phyloP scores from a whole-genome alignment of 495 filamentous ascomycete species.

The Aspergillus biplanus region DNA sequence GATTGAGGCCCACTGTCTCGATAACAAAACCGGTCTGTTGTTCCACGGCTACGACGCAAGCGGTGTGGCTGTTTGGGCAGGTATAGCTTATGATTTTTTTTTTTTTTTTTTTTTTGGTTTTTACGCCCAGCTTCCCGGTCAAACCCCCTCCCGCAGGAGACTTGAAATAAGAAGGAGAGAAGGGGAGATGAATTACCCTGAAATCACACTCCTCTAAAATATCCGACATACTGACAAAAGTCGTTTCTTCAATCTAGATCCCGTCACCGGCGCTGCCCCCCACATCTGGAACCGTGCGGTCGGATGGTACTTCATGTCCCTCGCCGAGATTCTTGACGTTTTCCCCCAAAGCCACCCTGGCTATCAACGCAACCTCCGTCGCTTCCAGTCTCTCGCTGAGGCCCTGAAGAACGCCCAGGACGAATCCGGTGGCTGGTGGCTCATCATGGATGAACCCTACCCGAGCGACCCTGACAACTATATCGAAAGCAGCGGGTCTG shows the following conservation, averaged over 20 bases:
- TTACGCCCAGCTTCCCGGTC: too few relatives aligned
- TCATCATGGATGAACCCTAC: slow-evolving; percentile 23
- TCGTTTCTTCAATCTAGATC: slow-evolving; percentile 12
- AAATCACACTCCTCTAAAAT: neutral
- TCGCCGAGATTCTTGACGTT: slow-evolving; percentile 20
- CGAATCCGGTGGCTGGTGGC: slow-evolving; percentile 21
- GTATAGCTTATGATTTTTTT: neutral
- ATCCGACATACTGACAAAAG: neutral
- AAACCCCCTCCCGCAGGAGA: too few relatives aligned
- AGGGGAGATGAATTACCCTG: neutral
- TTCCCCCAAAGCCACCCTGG: slow-evolving; percentile 20
- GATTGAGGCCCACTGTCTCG: slow-evolving; percentile 22
- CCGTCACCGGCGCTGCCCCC: slow-evolving; percentile 18
- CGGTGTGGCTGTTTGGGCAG: slow-evolving; percentile 21
- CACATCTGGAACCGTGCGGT: slow-evolving; percentile 24
- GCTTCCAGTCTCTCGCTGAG: slow-evolving; percentile 18
- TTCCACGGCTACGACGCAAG: slow-evolving; percentile 20
- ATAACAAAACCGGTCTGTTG: slow-evolving; percentile 13
- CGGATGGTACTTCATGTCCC: slow-evolving; percentile 27
- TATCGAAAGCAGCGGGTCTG: slow-evolving; percentile 25
- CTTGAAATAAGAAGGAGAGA: too few relatives aligned
- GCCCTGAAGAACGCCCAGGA: slow-evolving; percentile 19
- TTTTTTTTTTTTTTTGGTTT: neutral
- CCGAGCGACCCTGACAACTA: slow-evolving; percentile 20
- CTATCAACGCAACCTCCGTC: slow-evolving; percentile 13